Conservation (phyloP, 208 protist genomes). For the Wallacemonas sp. region DNA sequence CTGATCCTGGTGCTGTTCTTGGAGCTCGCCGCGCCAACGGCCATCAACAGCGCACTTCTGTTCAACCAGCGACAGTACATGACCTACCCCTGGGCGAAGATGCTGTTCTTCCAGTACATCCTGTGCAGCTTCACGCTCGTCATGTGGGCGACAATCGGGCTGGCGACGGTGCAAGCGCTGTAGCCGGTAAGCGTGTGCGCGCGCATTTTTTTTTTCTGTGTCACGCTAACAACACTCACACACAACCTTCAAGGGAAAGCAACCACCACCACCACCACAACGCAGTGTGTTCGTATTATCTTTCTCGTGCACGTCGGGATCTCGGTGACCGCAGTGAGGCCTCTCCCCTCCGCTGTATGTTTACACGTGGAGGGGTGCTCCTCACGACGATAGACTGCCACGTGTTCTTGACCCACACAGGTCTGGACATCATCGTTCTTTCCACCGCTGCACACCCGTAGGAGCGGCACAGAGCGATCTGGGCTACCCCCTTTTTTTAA, state of each 20-base stretch:
- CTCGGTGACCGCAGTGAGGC: no score
- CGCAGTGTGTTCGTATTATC: no score
- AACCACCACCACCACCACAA: no score
- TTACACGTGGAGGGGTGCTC: no score
- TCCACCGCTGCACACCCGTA: no score
- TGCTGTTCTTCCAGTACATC: conserved; percentile 47
- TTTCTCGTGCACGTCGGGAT: no score
- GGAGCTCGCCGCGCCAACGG: conserved; percentile 29
- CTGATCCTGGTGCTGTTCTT: conserved; percentile 26
- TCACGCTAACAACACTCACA: neutral
- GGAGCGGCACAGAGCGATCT: no score
- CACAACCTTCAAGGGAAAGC: no score
- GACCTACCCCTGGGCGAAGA: conserved; percentile 29
- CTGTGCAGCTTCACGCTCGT: conserved; percentile 24
- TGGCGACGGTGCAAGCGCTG: conserved; percentile 6
- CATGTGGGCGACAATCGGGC: conserved; percentile 26
- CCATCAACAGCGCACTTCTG: conserved; percentile 39
- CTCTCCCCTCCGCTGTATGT: no score
- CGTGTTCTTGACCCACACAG: no score
- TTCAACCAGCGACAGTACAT: conserved; percentile 36
- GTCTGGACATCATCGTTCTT: no score
- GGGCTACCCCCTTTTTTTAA: neutral
- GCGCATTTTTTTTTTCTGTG: neutral
- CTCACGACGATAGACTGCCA: no score
- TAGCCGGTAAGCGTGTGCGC: neutral